Base-by-base conservation (phyloP, 345 rosid genomes). In the Clarkia xantiana region DNA sequence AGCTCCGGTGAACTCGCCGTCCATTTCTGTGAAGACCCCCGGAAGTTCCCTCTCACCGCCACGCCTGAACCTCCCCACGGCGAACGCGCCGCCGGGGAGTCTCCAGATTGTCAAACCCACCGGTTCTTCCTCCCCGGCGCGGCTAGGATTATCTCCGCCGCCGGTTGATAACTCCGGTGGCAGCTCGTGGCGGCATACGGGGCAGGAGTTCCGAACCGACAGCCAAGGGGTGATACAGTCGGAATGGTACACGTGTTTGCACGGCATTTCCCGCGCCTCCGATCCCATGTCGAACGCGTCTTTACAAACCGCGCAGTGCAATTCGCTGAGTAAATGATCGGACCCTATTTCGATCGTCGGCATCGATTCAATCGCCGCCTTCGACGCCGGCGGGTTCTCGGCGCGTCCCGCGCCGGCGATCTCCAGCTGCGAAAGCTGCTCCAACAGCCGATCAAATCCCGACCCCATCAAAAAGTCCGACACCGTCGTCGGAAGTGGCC, bases 181-280 rank as follows among this genome's bases (percentile, higher is more conserved):
- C 16, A 84, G 44, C 53, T 81, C 86, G 18, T 67, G 78, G 14
- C 94, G 66, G 56, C 94, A 84, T 11, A 81, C 84, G 0, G 90
- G 94, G 61, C 94, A 84, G 2, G 94, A 81, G 48, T 84, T 84
- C 40, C 82, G 65, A 52, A 63, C 53, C 41, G 82, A 70, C 0
- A 84, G 74, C 94, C 94, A 84, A 0, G 90, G 86, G 1, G 76
- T 55, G 39, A 84, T 84, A 57, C 94, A 84, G 23, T 73, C 90
- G 4, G 71, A 56, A 45, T 84, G 94, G 54, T 78, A 84, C 6
- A 84, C 59, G 49, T 84, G 94, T 54, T 73, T 73, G 66, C 94
- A 84, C 16, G 94, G 90, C 82, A 84, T 72, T 71, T 84, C 94
- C 10, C 82, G 67, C 13, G 80, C 86, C 55, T 68, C 78, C 3